phyloP scores from a whole-genome alignment of 768 basidiomycete species.

The Tricholoma terreum region DNA sequence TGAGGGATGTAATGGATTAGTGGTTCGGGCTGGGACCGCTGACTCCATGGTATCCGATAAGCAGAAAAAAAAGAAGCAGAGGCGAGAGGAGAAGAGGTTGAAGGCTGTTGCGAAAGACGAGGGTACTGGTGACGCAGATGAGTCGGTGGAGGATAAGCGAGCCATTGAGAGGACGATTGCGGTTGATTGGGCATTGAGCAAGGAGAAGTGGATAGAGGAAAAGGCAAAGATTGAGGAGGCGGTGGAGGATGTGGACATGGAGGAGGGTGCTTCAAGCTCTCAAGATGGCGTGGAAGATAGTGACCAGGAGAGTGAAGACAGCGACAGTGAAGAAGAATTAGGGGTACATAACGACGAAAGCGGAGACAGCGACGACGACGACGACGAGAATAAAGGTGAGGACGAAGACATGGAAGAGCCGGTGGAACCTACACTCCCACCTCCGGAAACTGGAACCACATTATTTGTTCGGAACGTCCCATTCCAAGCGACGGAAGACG shows the following conservation, averaged over 20 bases:
- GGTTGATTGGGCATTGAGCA: constrained; percentile 96
- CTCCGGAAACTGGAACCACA: constrained; percentile 85
- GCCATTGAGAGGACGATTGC: constrained; percentile 67
- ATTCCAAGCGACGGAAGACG: constrained; percentile 90
- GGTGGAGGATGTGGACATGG: constrained; percentile 35
- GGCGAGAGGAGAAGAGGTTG: constrained; percentile 51
- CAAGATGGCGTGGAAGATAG: constrained; percentile 26
- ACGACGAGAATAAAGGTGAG: constrained; percentile 31
- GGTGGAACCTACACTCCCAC: constrained; percentile 67
- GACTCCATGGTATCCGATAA: constrained; percentile 54
- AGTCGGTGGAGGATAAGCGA: constrained; percentile 31
- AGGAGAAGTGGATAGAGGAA: constrained; percentile 87
- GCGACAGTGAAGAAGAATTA: constrained; percentile 39
- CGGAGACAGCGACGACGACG: constrained; percentile 38
- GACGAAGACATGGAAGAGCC: constrained; percentile 41
- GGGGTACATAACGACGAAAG: constrained; percentile 44
- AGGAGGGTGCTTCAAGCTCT: constrained; percentile 29
- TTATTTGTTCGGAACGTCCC: constrained; percentile 93
- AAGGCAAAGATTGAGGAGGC: constrained; percentile 51
- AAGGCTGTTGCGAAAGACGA: constrained; percentile 34
- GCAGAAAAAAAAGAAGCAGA: constrained; percentile 65
- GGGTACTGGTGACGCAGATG: constrained; percentile 33
- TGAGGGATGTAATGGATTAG: constrained; percentile 74
- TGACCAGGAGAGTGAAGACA: constrained; percentile 26
- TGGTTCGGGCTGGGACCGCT: constrained; percentile 61